Evolutionary conservation across 1,139 yeast species (phyloP).

Genomic region (Pichia sp.): DNA sequence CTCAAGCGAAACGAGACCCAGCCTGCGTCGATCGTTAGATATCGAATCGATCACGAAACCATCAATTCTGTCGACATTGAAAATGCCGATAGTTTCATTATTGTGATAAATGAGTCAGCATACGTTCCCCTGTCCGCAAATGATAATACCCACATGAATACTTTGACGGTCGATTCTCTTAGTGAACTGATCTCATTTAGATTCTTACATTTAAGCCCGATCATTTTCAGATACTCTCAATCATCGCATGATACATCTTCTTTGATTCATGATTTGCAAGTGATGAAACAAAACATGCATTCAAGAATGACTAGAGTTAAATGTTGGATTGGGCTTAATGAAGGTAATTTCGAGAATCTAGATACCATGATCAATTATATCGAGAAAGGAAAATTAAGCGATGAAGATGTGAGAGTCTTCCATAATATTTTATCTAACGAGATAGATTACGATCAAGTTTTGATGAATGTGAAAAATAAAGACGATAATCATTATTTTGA

Average conservation of each 20-base stretch:
- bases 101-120: background rate
- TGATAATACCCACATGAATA: constrained; percentile 11
- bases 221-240: constrained; percentile 1
- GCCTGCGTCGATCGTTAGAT: no score
- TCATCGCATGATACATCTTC: no score
- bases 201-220: constrained; percentile 21
- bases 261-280: constrained; percentile 6
- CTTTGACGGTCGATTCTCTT: constrained; percentile 6
- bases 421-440: constrained; percentile 2
- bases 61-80: background rate
- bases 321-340: constrained; percentile 49
- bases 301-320: constrained; percentile 39
- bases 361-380: constrained; percentile 20
- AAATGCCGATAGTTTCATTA: background rate
- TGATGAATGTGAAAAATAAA: background rate
- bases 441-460: background rate
- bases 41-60: no score
- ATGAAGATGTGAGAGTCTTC: constrained; percentile 3
- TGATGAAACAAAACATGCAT: constrained; percentile 3
- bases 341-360: constrained; percentile 26
- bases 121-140: background rate
- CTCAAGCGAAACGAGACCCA: no score
- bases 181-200: constrained; percentile 14
- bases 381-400: constrained; percentile 22
- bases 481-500: constrained; percentile 20